Base-by-base conservation (phyloP, 192 early-diverging fungal species). In the Coemansia sp. region DNA sequence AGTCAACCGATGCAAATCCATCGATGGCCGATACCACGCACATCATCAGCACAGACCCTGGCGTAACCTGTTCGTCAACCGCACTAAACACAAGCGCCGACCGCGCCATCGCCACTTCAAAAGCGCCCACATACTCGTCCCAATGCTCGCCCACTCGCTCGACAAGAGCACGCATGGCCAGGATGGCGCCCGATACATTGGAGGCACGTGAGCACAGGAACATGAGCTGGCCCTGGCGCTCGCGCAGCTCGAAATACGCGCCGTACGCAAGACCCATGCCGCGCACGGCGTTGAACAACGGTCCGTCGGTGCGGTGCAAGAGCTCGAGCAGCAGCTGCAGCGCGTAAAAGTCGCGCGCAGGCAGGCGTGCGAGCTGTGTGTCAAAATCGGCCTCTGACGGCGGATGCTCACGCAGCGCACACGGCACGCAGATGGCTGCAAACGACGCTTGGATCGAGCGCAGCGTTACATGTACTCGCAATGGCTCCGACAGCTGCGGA, bases 231-330 rank as follows among this genome's bases (percentile, higher is more conserved):
- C 84, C 83, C 0, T 83, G 61, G 89, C 90, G 90, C 24, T 80
- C 19, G n/a, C 71, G 66, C 14, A 84, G 65, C 23, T 64, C 55
- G 19, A 94, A 61, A 2, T 78, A 81, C 11, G 86, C 84, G 60
- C 84, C 89, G 67, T 94, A 94, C 0, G 93, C 90, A 57, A 85
- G 91, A 20, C 89, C 88, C 24, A 78, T 77, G 14, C 92, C 92
- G 38, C 93, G 85, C 22, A 93, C 84, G 0, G 87, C 86, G 9
- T 81, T 88, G 76, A 87, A 91, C 4, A 95, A 73, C 0, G 90
- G 90, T 0, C 93, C 93, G 50, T 93, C 92, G 3, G 81, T 75
- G 22, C 88, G 81, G 9, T 87, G 85, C 7, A 95, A 68, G 11
- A 94, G 65, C 57, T 88, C 87, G n/a, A 83, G 73, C 19, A 95